phyloP scores from a whole-genome alignment of 768 basidiomycete species.

The Lactarius deliciosus region DNA sequence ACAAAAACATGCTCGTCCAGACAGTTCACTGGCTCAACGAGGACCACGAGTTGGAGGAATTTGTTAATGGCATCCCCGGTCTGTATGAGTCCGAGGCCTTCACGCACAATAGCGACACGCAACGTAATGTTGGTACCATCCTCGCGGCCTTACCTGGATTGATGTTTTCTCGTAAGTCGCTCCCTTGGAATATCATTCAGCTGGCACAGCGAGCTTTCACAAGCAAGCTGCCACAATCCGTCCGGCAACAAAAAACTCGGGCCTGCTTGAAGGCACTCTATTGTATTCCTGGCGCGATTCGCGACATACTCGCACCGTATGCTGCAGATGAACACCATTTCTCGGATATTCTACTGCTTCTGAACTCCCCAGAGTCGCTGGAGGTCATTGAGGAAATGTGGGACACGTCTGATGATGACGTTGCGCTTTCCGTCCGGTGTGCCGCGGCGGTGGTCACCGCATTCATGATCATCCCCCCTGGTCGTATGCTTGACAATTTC shows the following conservation, averaged over 20 bases:
- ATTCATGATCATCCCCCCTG: background rate
- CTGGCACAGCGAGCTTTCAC: background rate
- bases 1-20: background rate
- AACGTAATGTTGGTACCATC: too few relatives aligned
- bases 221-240: background rate
- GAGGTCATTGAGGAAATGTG: background rate
- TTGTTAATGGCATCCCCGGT: background rate
- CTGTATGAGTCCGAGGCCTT: background rate
- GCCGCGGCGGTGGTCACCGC: background rate
- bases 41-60: background rate
- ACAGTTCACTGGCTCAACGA: background rate
- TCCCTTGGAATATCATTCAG: background rate
- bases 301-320: background rate
- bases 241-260: background rate
- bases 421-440: background rate
- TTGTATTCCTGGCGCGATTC: background rate
- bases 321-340: accelerated
- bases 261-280: background rate
- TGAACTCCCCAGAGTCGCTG: background rate
- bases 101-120: accelerated
- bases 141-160: background rate
- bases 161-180: too few relatives aligned
- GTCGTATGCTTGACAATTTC: too few relatives aligned
- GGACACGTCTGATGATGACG: background rate
- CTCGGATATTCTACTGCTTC: background rate